Evolutionary conservation across 108 stramenopile species (phyloP).

Genomic region (Skeletonema marinoi): DNA sequence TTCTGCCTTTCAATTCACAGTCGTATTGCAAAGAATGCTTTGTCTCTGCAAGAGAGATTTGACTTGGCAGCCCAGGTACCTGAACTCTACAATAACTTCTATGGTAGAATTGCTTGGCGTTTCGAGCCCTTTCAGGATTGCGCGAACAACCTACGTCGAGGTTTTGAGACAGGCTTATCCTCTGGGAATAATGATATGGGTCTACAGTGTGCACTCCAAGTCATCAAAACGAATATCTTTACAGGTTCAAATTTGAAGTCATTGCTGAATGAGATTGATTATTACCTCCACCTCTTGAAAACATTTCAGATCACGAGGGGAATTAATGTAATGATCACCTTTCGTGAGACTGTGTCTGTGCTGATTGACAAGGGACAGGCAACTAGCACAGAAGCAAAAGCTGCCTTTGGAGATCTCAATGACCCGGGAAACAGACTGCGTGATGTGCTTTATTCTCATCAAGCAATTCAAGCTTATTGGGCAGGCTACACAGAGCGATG

Average conservation of each 20-base stretch:
- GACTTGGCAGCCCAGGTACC: not conserved
- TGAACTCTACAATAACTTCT: not conserved
- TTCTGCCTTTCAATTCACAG: not conserved
- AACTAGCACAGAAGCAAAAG: not conserved
- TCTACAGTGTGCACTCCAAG: not conserved
- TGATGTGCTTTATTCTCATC: not conserved
- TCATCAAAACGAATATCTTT: not conserved
- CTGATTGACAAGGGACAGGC: conserved; percentile 7
- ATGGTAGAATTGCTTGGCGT: not conserved
- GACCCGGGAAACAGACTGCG: not conserved
- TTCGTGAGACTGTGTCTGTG: conserved; percentile 16
- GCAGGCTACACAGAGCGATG: conserved; percentile 15
- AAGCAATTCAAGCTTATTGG: conserved; percentile 14
- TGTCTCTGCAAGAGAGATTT: not conserved
- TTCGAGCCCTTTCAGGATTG: not conserved
- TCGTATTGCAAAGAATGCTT: not conserved
- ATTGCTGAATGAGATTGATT: conserved; percentile 21
- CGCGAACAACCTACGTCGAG: not conserved
- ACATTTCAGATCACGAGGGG: not conserved
- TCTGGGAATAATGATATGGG: conserved; percentile 9
- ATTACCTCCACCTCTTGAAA: conserved; percentile 15
- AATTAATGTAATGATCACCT: not conserved
- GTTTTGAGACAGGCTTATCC: conserved; percentile 23
- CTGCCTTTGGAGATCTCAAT: not conserved
- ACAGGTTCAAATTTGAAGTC: conserved; percentile 13